Evolutionary conservation across 2,329 filamentous ascomycete species (phyloP).

Genomic region (Fusarium sp.): DNA sequence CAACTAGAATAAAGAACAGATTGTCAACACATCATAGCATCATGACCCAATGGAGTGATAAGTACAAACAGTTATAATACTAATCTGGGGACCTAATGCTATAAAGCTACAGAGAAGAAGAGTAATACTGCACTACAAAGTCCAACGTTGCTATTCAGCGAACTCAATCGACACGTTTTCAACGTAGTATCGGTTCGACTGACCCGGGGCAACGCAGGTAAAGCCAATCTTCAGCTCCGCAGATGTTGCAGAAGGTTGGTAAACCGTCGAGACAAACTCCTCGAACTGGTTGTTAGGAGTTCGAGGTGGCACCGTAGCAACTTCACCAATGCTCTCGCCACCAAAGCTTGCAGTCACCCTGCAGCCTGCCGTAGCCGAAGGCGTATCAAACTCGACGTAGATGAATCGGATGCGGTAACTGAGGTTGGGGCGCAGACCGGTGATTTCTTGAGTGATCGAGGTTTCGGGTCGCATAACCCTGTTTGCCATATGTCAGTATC

Average conservation of each 20-base stretch:
- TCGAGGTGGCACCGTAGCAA: neutral
- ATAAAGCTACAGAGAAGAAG: neutral
- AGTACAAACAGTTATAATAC: neutral
- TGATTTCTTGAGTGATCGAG: neutral
- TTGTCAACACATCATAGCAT: too few species aligned
- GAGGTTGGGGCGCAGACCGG: neutral
- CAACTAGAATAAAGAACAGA: too few species aligned
- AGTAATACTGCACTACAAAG: neutral
- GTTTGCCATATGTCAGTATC: neutral
- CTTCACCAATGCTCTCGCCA: neutral
- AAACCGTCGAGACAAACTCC: neutral
- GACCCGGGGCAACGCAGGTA: neutral
- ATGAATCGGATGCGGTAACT: neutral
- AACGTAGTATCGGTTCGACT: neutral
- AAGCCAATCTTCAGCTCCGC: neutral
- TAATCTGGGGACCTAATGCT: neutral
- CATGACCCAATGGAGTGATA: neutral
- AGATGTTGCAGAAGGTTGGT: neutral
- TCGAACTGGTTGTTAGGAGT: neutral
- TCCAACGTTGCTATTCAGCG: neutral
- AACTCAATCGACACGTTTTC: neutral
- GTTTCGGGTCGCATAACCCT: neutral
- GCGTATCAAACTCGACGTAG: neutral
- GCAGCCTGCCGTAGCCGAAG: neutral
- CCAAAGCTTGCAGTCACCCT: neutral